These are phyloP conservation scores for Pseudogymnoascus sp. DNA, from an alignment of 2,329 filamentous ascomycete genomes.

Conservation along the genomic window DNA sequence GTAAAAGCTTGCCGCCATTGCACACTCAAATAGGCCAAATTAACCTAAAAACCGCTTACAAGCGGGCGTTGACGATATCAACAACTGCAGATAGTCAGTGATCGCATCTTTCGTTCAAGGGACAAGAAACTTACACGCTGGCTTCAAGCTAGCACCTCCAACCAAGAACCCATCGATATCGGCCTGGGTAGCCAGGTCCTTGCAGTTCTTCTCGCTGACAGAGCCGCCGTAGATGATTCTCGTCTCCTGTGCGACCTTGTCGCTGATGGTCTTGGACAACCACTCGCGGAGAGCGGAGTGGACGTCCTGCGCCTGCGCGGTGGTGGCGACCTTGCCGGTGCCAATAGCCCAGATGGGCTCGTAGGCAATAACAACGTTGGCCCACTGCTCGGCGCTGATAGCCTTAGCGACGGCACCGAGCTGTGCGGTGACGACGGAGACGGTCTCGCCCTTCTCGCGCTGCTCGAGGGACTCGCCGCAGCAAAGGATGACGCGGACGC, in stretches of 20 bases:
- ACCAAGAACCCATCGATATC: constrained; percentile 99
- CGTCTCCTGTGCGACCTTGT: constrained; percentile 72
- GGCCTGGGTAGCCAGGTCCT: constrained; percentile 78
- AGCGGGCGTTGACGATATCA: constrained; percentile 58
- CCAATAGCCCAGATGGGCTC: constrained; percentile 97
- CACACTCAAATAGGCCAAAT: background rate
- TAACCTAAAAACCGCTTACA: constrained; percentile 18
- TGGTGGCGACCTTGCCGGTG: constrained; percentile 87
- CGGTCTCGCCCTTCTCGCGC: constrained; percentile 77
- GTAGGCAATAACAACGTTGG: constrained; percentile 91
- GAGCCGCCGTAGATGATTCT: constrained; percentile 94
- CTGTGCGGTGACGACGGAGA: constrained; percentile 77
- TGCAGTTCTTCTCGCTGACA: constrained; percentile 97
- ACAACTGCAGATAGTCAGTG: constrained; percentile 38
- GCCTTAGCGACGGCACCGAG: constrained; percentile 70
- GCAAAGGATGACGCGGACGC: constrained; percentile 89
- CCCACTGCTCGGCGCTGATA: constrained; percentile 69
- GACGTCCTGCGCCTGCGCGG: constrained; percentile 85
- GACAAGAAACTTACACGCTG: constrained; percentile 60
- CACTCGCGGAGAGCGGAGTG: constrained; percentile 87
- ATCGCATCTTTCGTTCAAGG: background rate
- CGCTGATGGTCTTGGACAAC: constrained; percentile 69
- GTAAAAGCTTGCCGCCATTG: constrained; percentile 3
- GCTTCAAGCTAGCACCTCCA: constrained; percentile 93
- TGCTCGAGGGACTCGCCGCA: constrained; percentile 93